phyloP scores from a whole-genome alignment of 1,284 basidiomycete genomes.

The Ustilago trichophora region DNA sequence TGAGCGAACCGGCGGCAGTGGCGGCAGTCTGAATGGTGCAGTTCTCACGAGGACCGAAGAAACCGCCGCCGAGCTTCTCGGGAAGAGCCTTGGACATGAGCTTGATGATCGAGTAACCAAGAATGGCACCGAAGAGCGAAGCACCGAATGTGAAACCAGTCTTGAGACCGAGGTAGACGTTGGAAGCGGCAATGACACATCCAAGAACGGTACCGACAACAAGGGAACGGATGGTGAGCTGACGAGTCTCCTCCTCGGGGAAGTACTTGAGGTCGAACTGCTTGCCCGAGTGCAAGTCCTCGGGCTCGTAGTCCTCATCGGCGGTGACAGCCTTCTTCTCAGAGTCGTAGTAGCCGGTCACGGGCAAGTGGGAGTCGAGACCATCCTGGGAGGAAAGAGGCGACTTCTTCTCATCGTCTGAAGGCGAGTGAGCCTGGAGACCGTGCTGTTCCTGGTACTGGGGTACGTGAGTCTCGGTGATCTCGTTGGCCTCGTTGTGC shows the following conservation, averaged over 20 bases:
- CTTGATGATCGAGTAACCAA: constrained; percentile 76
- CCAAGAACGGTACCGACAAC: constrained; percentile 74
- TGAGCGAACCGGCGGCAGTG: constrained; percentile 61
- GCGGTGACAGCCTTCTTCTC: constrained; percentile 39
- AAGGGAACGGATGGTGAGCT: constrained; percentile 69
- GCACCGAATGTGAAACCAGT: constrained; percentile 74
- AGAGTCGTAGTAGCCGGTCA: constrained; percentile 40
- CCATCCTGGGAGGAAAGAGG: constrained; percentile 37
- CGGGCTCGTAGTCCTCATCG: constrained; percentile 37
- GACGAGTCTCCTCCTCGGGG: constrained; percentile 37
- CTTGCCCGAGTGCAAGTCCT: constrained; percentile 36
- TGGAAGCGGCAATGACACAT: constrained; percentile 73
- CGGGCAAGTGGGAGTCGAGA: constrained; percentile 23
- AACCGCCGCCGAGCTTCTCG: constrained; percentile 71
- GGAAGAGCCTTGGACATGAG: constrained; percentile 71
- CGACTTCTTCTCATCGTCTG: constrained; percentile 45
- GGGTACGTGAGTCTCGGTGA: constrained; percentile 36
- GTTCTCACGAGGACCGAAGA: constrained; percentile 77
- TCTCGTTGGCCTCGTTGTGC: constrained; percentile 49
- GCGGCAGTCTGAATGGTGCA: constrained; percentile 67
- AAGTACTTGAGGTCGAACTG: constrained; percentile 50
- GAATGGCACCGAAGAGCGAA: constrained; percentile 74
- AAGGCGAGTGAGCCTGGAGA: constrained; percentile 8
- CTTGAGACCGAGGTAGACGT: constrained; percentile 77
- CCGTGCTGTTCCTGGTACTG: constrained; percentile 39